phyloP scores from a whole-genome alignment of 345 rosid genomes.

The Mallotus nudiflorus region DNA sequence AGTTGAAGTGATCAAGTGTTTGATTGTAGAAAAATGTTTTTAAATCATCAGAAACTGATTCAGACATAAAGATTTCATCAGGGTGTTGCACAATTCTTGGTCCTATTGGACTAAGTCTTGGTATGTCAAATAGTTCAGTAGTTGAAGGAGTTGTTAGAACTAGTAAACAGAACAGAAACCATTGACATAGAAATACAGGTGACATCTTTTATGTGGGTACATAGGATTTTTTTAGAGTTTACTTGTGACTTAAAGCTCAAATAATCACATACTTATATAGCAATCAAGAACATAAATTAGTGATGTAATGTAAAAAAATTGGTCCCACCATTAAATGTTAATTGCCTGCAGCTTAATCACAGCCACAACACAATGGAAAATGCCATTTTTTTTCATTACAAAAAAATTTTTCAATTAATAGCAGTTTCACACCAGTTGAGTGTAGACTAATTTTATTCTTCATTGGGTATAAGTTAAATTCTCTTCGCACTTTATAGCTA shows the following conservation, averaged over 20 bases:
- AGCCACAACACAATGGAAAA: too few species aligned
- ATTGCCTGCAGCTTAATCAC: too few species aligned
- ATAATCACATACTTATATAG: neutral
- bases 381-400: too few species aligned
- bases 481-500: too few species aligned
- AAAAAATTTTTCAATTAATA: too few species aligned
- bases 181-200: neutral
- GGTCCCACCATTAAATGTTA: too few species aligned
- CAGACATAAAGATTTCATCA: neutral
- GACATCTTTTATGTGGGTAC: neutral
- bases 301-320: too few species aligned
- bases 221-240: neutral
- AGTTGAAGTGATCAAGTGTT: conserved; percentile 55
- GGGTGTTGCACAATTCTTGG: conserved; percentile 8
- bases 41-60: conserved; percentile 14
- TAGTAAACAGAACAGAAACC: neutral
- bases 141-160: conserved; percentile 3
- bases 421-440: too few species aligned
- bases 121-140: conserved; percentile 12
- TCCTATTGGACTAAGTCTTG: conserved; percentile 37
- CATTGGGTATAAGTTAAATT: too few species aligned
- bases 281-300: too few species aligned
- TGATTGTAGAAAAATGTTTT: conserved; percentile 40
- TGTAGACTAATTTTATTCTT: too few species aligned
- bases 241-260: neutral